Evolutionary conservation across 2,329 filamentous ascomycete species (phyloP), one percentile per base, ranked within the genome.

Genomic region (Aureobasidium sp.): DNA sequence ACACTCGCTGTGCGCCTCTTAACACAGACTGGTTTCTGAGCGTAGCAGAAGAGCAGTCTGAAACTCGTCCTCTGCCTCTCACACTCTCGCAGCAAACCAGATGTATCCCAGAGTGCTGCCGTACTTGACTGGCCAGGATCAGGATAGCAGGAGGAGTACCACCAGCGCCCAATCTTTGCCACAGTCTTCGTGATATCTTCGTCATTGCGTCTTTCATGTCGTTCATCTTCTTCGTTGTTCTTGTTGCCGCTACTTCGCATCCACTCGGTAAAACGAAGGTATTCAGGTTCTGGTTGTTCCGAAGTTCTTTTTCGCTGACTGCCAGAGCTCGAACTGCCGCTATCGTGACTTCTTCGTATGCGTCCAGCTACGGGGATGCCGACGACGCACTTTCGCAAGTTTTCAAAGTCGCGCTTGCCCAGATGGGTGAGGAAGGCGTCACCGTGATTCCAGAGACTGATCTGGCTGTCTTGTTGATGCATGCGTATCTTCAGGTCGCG

Each of bases 141-240:
- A 75, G 97, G 93, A 72, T 97, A 97, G 78, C 93, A 97, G 58
- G 89, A 85, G 10, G 86, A 89, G 75, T 96, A 97, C 94, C 94
- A 99, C 91, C 93, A 97, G 47, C 94, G 83, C 1, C 91, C 93
- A 11, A 97, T 93, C 65, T 86, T 88, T 16, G 91, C 88, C 27
- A 97, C 91, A 81, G 96, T 96, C 70, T 90, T 92, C 15, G 91
- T 90, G 70, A 97, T 96, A 66, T 86, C 87, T 70, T 91, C 90
- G 67, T 96, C 91, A 27, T 88, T 75, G 27, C 71, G 49, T 37
- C 49, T 52, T 37, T 54, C 41, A 27, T 49, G 37, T 29, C 34
- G 50, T 47, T 54, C 27, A 16, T 61, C 49, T 32, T 55, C 50
- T 32, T 61, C 50, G 4, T 29, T 41, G 48, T 54, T 45, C 10